Evolutionary conservation across 768 basidiomycete species (phyloP), one percentile per base, ranked within the genome.

Genomic region (Crepidotus variabilis): DNA sequence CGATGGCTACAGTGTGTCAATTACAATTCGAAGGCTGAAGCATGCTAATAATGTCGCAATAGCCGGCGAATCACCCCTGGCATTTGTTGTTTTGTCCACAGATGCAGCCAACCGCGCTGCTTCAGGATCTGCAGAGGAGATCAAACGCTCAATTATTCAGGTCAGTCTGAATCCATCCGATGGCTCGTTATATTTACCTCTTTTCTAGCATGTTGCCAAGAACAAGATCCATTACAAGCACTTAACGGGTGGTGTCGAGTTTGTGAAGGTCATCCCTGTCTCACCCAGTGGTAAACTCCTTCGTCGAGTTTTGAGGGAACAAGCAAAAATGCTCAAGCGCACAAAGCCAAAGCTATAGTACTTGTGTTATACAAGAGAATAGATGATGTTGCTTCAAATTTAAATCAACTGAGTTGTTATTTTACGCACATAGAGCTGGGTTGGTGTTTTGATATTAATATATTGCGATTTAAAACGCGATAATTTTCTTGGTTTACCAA

Each of bases 31-130:
- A 13, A 8, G 33, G n/a, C 32, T 55, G 8, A 16, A n/a, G 10
- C 16, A 16, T 11, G 21, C 52, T 50, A n/a, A 24, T 52, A 4
- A 61, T 14, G 34, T 32, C 21, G 49, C 18, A n/a, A n/a, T n/a
- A 79, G 77, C 73, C 57, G 88, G 88, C 14, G 88, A 90, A 65
- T 70, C 87, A 6, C 88, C 88, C 0, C 64, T 88, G 63, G 89
- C 87, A 4, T 90, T 83, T 61, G 78, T 89, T 2, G 83, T 82
- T 0, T 74, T 87, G 3, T 75, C 70, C 6, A 60, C 68, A 1
- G 67, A 73, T n/a, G 78, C 80, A 7, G 67, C 74, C 2, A 50
- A 69, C 50, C 71, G 72, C 28, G 66, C 75, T 10, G 65, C 71
- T 48, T 66, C 72, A 1, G 57, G 1, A 22, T 69, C 71, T 23